These are phyloP conservation scores for Diplodia seriata DNA, from an alignment of 2,329 filamentous ascomycete genomes.

Conservation along the genomic window DNA sequence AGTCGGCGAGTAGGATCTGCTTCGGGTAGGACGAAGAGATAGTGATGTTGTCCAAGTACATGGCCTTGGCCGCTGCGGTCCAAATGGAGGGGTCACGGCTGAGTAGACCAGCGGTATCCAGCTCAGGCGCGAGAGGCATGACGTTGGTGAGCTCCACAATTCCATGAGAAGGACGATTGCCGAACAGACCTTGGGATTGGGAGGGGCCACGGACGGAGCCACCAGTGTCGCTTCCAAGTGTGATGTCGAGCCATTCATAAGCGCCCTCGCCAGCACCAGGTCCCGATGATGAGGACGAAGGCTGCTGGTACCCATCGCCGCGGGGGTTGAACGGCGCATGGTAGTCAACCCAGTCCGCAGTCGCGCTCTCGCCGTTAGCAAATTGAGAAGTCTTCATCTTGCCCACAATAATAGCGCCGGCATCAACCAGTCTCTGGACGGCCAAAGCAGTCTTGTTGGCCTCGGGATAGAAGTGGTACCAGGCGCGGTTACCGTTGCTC, in stretches of 20 bases:
- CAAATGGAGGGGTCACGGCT: constrained; percentile 55
- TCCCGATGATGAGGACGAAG: constrained; percentile 57
- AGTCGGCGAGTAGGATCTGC: constrained; percentile 52
- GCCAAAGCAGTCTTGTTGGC: constrained; percentile 57
- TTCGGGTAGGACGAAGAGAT: constrained; percentile 51
- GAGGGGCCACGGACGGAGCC: constrained; percentile 59
- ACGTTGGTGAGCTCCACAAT: constrained; percentile 56
- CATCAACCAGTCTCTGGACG: constrained; percentile 63
- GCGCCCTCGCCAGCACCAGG: constrained; percentile 54
- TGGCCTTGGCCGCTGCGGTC: constrained; percentile 52
- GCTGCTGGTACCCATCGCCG: constrained; percentile 55
- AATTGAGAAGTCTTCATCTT: constrained; percentile 57
- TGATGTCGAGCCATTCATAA: constrained; percentile 59
- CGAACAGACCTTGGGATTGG: constrained; percentile 58
- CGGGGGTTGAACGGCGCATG: constrained; percentile 54
- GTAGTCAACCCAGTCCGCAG: constrained; percentile 59
- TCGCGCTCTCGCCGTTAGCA: constrained; percentile 56
- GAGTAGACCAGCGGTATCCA: constrained; percentile 58
- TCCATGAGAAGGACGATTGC: constrained; percentile 58
- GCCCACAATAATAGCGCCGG: constrained; percentile 61
- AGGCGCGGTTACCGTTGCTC: constrained; percentile 65
- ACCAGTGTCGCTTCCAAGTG: constrained; percentile 59
- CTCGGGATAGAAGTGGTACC: constrained; percentile 60
- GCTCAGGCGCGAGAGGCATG: constrained; percentile 56
- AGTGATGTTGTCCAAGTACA: constrained; percentile 56